Percentiles rank a stretch among this genome's conserved stretches.
Conservation (phyloP, 306 rosid species). For the Citrullus colocynthis region DNA sequence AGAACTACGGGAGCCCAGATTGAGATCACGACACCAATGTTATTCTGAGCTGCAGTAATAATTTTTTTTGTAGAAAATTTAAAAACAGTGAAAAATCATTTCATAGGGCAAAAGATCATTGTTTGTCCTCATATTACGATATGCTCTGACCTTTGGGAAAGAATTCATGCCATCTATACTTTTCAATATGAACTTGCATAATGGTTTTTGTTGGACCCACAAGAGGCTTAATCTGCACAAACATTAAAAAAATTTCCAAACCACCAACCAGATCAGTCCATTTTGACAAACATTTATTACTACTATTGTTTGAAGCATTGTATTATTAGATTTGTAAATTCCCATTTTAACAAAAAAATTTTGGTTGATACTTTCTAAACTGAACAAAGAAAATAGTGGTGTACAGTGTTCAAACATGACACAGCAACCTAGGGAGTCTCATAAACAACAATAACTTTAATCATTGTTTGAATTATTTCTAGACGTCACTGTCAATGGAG, state of each 20-base stretch:
- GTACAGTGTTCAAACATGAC: not conserved
- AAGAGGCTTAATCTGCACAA: slow-evolving; percentile 77
- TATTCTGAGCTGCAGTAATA: slow-evolving; percentile 51
- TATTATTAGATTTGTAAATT: not conserved
- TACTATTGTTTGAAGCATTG: not conserved
- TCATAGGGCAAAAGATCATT: not conserved
- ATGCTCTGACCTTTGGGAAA: slow-evolving; percentile 66
- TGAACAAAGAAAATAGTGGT: not conserved
- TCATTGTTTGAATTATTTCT: not conserved
- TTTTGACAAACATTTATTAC: not conserved
- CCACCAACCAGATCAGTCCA: not conserved
- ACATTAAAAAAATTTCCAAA: not conserved
- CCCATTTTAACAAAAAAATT: not conserved
- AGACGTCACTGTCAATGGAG: not conserved
- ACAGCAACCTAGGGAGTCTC: not conserved
- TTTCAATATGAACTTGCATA: slow-evolving; percentile 35
- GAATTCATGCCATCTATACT: slow-evolving; percentile 82
- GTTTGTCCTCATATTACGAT: not conserved
- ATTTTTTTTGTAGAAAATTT: not conserved
- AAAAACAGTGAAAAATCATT: not conserved
- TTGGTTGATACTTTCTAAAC: not conserved
- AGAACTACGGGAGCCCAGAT: slow-evolving; percentile 89
- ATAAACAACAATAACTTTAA: not conserved
- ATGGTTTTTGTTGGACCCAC: slow-evolving; percentile 74
- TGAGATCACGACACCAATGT: slow-evolving; percentile 80